A percentile compares a stretch with the other conserved stretches of the same genome.
Conservation (phyloP, 345 rosid species). For the Acer saccharum region DNA sequence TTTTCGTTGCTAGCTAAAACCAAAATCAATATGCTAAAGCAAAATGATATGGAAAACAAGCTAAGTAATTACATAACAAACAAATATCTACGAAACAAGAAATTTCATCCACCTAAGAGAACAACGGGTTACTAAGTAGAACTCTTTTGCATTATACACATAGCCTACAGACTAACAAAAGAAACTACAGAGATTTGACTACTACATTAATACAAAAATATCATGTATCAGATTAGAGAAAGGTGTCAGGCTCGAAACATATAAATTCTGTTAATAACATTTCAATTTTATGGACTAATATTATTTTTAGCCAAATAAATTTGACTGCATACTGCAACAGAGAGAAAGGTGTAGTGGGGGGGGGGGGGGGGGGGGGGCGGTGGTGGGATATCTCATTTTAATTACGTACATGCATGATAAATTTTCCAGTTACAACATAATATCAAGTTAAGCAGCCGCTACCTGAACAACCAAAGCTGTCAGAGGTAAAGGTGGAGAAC, state of each 20-base stretch:
- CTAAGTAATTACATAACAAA: no score
- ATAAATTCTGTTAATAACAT: neutral
- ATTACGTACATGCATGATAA: neutral
- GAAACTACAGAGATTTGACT: neutral
- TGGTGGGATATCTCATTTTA: neutral
- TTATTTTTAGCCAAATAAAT: no score
- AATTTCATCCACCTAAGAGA: no score
- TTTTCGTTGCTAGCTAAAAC: no score
- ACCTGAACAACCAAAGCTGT: slow-evolving; percentile 94
- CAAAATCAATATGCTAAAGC: no score
- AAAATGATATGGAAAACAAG: no score
- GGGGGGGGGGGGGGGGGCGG: no score
- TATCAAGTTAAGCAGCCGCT: slow-evolving; percentile 9
- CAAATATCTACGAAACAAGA: no score
- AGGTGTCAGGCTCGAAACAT: neutral
- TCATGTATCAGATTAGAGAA: neutral
- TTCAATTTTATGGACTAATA: neutral
- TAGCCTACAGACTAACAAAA: neutral
- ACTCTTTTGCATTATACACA: neutral
- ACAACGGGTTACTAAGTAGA: neutral
- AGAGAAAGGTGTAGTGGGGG: neutral
- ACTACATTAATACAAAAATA: neutral
- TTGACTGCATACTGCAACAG: neutral
- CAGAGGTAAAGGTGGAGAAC: slow-evolving; percentile 70
- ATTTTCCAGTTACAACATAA: neutral